These are phyloP conservation scores for Fusarium irregulare DNA, from an alignment of 2,329 filamentous ascomycete genomes.

Conservation along the genomic window DNA sequence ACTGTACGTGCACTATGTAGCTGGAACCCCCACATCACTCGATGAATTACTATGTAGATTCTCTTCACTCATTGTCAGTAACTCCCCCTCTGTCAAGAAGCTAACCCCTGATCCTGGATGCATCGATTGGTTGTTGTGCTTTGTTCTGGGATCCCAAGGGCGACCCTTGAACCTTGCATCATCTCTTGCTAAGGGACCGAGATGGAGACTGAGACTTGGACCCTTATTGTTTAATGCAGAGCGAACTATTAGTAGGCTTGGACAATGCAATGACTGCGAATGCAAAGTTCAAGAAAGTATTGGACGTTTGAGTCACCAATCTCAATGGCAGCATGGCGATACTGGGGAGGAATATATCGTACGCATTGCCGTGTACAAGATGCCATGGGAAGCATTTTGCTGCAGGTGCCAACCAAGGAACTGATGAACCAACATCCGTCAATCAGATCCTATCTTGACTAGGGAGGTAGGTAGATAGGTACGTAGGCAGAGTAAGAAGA, in stretches of 20 bases:
- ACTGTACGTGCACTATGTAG: not conserved
- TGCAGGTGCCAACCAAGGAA: slow-evolving; percentile 3
- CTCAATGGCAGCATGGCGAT: not conserved
- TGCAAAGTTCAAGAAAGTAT: not conserved
- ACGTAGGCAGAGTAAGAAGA: not conserved
- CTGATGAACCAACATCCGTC: slow-evolving; percentile 1
- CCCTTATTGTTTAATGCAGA: slow-evolving; percentile 25
- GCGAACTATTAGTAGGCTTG: slow-evolving; percentile 4
- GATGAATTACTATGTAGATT: slow-evolving; percentile 12
- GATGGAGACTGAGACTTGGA: slow-evolving; percentile 23
- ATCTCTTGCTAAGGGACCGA: slow-evolving; percentile 16
- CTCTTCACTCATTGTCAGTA: slow-evolving; percentile 20
- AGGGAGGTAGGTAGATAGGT: slow-evolving; percentile 8
- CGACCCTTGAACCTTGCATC: slow-evolving; percentile 32
- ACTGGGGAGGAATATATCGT: not conserved
- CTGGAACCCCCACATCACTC: slow-evolving; percentile 26
- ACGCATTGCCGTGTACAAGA: not conserved
- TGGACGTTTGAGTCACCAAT: not conserved
- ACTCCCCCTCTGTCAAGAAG: slow-evolving; percentile 8
- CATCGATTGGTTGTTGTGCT: slow-evolving; percentile 26
- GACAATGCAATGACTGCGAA: not conserved
- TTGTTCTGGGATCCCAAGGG: slow-evolving; percentile 18
- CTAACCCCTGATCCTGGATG: slow-evolving; percentile 22
- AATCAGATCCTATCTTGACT: slow-evolving; percentile 22
- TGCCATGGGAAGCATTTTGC: not conserved